Evolutionary conservation across 1,284 basidiomycete species (phyloP).

Genomic region (Ustilago nuda): DNA sequence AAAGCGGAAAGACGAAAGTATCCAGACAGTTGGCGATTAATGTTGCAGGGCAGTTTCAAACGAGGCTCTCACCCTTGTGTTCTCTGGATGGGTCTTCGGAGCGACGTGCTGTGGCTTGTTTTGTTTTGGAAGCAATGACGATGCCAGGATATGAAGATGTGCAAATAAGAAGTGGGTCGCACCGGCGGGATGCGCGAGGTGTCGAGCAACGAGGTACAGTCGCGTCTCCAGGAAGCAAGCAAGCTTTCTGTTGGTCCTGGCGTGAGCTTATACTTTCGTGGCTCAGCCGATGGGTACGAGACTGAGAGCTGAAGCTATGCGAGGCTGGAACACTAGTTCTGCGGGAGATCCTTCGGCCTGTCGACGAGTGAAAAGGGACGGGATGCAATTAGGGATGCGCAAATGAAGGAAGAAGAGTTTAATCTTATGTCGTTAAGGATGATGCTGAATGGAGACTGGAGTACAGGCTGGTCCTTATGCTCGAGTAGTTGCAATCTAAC

Average conservation of each 20-base stretch:
- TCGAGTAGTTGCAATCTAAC: background rate
- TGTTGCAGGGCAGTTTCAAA: background rate
- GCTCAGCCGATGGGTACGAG: background rate
- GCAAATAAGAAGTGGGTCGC: slow-evolving; percentile 8
- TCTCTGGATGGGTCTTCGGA: background rate
- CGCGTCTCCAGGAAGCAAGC: background rate
- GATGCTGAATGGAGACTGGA: background rate
- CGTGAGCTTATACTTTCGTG: background rate
- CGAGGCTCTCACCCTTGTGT: background rate
- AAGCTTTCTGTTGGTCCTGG: slow-evolving; percentile 3
- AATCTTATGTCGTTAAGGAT: background rate
- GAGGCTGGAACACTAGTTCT: background rate
- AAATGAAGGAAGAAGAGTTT: background rate
- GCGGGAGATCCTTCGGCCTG: too few species aligned
- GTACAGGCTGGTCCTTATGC: background rate
- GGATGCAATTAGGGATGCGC: background rate
- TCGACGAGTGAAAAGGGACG: background rate
- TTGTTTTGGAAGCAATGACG: background rate
- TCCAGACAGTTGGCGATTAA: background rate
- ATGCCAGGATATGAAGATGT: slow-evolving; percentile 20
- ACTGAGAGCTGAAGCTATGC: background rate
- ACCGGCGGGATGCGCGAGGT: slow-evolving; percentile 1
- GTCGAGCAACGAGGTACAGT: background rate
- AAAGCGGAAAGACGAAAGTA: background rate
- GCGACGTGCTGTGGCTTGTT: background rate